These are phyloP conservation scores for Globisporangium carolinianum DNA, from an alignment of 352 stramenopile species.

Conservation along the genomic window DNA sequence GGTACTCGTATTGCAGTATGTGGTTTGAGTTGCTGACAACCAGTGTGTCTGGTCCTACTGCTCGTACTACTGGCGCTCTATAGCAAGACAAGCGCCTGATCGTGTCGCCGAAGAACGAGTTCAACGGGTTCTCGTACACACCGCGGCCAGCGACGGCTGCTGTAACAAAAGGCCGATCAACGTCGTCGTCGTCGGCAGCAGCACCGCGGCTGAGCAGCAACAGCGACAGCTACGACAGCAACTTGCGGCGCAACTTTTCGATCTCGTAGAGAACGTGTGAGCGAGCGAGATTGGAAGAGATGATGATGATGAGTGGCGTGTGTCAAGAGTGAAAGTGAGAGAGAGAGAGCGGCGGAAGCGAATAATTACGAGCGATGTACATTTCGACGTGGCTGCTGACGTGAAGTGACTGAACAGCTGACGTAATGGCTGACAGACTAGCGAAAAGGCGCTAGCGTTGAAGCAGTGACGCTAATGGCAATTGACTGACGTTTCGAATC, in stretches of 20 bases:
- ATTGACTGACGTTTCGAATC: no score
- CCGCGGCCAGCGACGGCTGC: slow-evolving; percentile 17
- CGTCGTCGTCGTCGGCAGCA: slow-evolving; percentile 8
- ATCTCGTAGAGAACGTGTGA: slow-evolving; percentile 14
- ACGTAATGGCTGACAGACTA: no score
- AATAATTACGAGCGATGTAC: slow-evolving; percentile 1
- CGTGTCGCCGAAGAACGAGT: slow-evolving; percentile 80
- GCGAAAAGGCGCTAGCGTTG: no score
- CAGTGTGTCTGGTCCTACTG: not conserved
- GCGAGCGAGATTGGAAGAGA: not conserved
- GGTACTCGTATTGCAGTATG: not conserved
- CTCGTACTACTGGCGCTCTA: not conserved
- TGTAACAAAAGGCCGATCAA: slow-evolving; percentile 13
- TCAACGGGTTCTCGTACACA: slow-evolving; percentile 82
- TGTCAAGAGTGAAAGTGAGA: not conserved
- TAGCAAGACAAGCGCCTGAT: slow-evolving; percentile 70
- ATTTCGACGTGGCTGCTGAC: not conserved
- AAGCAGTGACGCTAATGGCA: no score
- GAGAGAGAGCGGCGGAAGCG: not conserved
- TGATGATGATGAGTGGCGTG: not conserved
- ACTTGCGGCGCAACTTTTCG: slow-evolving; percentile 23
- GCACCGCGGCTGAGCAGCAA: slow-evolving; percentile 20
- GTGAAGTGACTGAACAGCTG: no score
- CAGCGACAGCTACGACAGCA: slow-evolving; percentile 28
- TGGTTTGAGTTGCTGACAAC: not conserved